phyloP scores from a whole-genome alignment of 495 filamentous ascomycete genomes.

The Penicillium fimorum region DNA sequence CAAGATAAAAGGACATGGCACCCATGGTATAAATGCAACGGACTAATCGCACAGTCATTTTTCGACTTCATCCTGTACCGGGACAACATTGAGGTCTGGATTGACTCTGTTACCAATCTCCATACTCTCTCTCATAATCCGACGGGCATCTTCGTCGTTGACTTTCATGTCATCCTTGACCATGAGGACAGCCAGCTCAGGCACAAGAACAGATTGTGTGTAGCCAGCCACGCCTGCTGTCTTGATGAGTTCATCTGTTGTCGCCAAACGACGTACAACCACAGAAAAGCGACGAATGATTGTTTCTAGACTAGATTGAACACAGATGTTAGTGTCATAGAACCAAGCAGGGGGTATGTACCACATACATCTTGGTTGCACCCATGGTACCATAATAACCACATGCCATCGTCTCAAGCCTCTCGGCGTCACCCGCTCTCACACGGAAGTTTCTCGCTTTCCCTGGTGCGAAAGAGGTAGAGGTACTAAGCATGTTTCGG shows the following conservation, averaged over 20 bases:
- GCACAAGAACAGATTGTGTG: conserved; percentile 82
- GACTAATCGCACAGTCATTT: neutral
- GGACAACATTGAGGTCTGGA: conserved; percentile 56
- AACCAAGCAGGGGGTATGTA: neutral
- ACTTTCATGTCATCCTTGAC: conserved; percentile 84
- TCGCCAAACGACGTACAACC: conserved; percentile 60
- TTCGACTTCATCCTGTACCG: conserved; percentile 27
- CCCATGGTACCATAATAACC: conserved; percentile 91
- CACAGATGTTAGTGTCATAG: conserved; percentile 8
- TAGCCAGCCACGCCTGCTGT: conserved; percentile 69
- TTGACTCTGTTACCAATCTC: conserved; percentile 77
- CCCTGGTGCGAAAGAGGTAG: conserved; percentile 56
- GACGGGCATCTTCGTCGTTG: conserved; percentile 60
- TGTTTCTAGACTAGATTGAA: conserved; percentile 51
- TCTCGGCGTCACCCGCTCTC: conserved; percentile 35
- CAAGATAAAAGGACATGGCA: neutral
- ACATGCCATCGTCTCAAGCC: conserved; percentile 49
- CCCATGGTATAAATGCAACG: neutral
- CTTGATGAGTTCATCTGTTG: conserved; percentile 67
- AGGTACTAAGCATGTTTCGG: conserved; percentile 56
- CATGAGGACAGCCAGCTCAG: conserved; percentile 73
- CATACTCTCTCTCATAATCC: conserved; percentile 70
- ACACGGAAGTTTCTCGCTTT: conserved; percentile 60
- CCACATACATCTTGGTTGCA: conserved; percentile 57
- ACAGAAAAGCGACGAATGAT: conserved; percentile 62